These are phyloP conservation scores for Chrysoporthe puriensis DNA, from an alignment of 2,329 filamentous ascomycete genomes.

Conservation along the genomic window DNA sequence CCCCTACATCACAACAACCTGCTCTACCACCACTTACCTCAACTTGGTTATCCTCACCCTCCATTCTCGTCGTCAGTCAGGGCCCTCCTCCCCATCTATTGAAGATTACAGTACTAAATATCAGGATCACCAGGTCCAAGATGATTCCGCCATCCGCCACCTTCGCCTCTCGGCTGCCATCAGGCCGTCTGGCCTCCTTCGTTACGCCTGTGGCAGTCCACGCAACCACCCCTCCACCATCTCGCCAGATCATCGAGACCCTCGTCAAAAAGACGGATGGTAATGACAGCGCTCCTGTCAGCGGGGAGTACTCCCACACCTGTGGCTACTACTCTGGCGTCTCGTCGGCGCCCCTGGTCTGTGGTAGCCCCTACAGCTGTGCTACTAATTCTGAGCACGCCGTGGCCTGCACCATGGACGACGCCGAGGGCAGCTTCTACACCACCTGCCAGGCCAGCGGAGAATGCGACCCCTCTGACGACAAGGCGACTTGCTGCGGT, in stretches of 20 bases:
- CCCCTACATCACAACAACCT: neutral
- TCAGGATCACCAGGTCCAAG: neutral
- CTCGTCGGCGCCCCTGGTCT: neutral
- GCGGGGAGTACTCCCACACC: neutral
- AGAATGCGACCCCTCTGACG: neutral
- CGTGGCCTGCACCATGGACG: neutral
- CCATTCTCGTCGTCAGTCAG: neutral
- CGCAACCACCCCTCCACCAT: neutral
- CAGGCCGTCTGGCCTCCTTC: neutral
- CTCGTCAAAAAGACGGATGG: neutral
- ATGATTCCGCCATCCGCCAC: neutral
- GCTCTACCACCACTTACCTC: neutral
- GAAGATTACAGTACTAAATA: neutral
- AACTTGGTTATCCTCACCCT: neutral
- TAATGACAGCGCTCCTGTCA: neutral
- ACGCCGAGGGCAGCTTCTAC: neutral
- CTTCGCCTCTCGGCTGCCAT: neutral
- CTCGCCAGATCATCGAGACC: neutral
- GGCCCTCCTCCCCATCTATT: too few relatives aligned
- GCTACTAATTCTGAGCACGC: neutral
- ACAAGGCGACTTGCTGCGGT: neutral
- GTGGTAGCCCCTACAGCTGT: neutral
- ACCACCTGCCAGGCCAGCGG: neutral
- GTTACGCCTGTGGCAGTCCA: neutral
- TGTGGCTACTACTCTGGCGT: neutral